A percentile compares a stretch with the other conserved stretches of the same genome.
phyloP scores from a whole-genome alignment of 2,329 filamentous ascomycete genomes.

The Ampelomyces quisqualis region DNA sequence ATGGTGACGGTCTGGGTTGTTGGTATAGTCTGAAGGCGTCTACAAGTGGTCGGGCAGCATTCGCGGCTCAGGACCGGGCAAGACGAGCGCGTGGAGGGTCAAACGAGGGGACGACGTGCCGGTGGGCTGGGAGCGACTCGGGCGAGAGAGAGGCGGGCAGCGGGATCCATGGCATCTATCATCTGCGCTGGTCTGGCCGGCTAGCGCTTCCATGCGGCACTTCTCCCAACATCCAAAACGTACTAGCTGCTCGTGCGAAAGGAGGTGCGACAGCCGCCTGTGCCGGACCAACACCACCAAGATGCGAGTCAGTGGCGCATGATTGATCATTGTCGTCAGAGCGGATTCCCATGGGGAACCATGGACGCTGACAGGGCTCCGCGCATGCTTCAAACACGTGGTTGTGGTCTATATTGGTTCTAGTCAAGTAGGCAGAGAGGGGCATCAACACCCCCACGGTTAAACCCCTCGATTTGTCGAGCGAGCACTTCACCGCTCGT shows the following conservation, averaged over 20 bases:
- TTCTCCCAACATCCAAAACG: constrained; percentile 18
- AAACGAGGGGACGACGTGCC: constrained; percentile 6
- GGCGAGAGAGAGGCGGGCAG: constrained; percentile 13
- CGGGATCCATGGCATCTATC: no score
- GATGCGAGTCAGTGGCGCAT: constrained; percentile 18
- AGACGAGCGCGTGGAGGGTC: constrained; percentile 2
- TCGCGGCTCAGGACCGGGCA: no score
- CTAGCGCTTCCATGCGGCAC: constrained; percentile 17
- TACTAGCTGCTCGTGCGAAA: constrained; percentile 23
- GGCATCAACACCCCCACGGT: background rate
- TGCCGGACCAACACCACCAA: background rate
- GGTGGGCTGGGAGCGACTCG: constrained; percentile 13
- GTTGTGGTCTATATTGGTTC: background rate
- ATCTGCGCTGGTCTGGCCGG: constrained; percentile 7
- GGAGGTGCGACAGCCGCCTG: constrained; percentile 14
- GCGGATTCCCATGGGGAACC: constrained; percentile 4
- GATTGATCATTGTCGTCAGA: constrained; percentile 4
- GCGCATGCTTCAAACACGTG: background rate
- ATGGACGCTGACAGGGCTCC: constrained; percentile 1
- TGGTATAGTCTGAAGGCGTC: background rate
- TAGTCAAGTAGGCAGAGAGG: background rate
- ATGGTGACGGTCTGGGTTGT: constrained; percentile 25
- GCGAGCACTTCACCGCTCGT: no score
- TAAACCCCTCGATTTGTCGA: background rate
- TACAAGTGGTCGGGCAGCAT: no score